phyloP scores from a whole-genome alignment of 345 rosid genomes.

The Brassica nigra region DNA sequence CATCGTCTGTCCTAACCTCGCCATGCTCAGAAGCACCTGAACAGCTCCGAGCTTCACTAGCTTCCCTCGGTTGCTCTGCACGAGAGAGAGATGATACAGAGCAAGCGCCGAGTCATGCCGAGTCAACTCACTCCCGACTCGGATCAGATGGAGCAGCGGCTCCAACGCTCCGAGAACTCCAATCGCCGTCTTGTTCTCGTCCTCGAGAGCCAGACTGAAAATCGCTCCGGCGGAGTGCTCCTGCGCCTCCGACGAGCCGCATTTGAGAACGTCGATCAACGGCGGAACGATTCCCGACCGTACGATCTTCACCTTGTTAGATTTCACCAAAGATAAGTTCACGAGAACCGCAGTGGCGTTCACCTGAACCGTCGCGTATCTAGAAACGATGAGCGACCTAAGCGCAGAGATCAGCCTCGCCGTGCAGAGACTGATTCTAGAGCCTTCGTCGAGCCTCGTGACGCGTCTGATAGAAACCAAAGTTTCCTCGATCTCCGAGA shows the following conservation, averaged over 20 bases:
- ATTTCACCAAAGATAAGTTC: constrained; percentile 68
- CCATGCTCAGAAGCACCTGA: constrained; percentile 53
- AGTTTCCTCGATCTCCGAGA: constrained; percentile 64
- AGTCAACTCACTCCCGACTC: constrained; percentile 60
- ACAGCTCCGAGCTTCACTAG: constrained; percentile 69
- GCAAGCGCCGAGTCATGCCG: constrained; percentile 81
- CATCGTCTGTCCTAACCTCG: constrained; percentile 55
- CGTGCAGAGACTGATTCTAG: constrained; percentile 56
- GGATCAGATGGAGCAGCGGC: constrained; percentile 65
- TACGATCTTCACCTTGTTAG: constrained; percentile 75
- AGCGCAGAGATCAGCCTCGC: constrained; percentile 54
- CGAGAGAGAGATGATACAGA: constrained; percentile 78
- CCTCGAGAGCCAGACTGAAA: constrained; percentile 80
- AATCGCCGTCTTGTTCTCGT: constrained; percentile 77
- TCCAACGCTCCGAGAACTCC: constrained; percentile 85
- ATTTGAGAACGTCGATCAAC: constrained; percentile 65
- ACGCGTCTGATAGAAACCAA: constrained; percentile 52
- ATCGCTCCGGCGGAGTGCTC: constrained; percentile 82
- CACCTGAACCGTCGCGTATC: constrained; percentile 65
- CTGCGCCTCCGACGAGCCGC: constrained; percentile 70
- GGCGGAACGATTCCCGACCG: constrained; percentile 82
- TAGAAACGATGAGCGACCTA: constrained; percentile 52
- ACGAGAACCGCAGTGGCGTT: constrained; percentile 75
- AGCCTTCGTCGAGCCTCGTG: constrained; percentile 57
- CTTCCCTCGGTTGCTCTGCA: constrained; percentile 65